Evolutionary conservation across 148 eudicot genomes (phyloP).

Genomic region (Limonium bicolor): DNA sequence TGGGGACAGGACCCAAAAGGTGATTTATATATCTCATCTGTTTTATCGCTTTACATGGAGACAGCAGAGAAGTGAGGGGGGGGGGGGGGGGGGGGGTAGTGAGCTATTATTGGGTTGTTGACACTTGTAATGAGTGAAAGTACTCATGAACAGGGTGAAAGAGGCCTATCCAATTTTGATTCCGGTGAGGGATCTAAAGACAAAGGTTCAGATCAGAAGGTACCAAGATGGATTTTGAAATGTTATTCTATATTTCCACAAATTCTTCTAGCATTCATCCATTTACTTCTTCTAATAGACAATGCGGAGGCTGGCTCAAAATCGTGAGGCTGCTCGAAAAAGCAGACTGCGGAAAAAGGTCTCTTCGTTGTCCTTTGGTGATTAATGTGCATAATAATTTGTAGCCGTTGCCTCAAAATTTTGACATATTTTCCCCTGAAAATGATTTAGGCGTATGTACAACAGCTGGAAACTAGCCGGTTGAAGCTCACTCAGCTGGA

Average conservation of each 20-base stretch:
- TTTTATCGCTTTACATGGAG: not conserved
- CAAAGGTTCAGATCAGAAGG: constrained; percentile 76
- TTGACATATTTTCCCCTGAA: not conserved
- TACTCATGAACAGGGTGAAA: constrained; percentile 77
- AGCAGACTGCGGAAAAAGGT: constrained; percentile 86
- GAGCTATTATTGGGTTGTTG: not conserved
- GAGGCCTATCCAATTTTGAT: constrained; percentile 49
- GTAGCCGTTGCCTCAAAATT: not conserved
- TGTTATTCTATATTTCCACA: not conserved
- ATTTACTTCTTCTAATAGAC: constrained; percentile 28
- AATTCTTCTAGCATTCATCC: not conserved
- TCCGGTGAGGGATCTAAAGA: constrained; percentile 88
- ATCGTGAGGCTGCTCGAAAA: constrained; percentile 97
- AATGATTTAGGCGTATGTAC: constrained; percentile 62
- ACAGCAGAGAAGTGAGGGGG: no score
- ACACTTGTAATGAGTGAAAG: constrained; percentile 6
- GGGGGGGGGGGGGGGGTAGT: no score
- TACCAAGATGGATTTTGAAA: constrained; percentile 8
- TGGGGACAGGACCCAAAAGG: constrained; percentile 60
- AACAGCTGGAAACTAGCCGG: constrained; percentile 58
- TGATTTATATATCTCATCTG: constrained; percentile 4
- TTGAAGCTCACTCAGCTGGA: constrained; percentile 51
- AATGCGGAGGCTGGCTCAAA: constrained; percentile 84
- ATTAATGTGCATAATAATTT: not conserved
- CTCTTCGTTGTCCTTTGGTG: not conserved